These are phyloP conservation scores for Arthrobotrys conoides DNA, from an alignment of 2,329 filamentous ascomycete genomes.

Conservation along the genomic window DNA sequence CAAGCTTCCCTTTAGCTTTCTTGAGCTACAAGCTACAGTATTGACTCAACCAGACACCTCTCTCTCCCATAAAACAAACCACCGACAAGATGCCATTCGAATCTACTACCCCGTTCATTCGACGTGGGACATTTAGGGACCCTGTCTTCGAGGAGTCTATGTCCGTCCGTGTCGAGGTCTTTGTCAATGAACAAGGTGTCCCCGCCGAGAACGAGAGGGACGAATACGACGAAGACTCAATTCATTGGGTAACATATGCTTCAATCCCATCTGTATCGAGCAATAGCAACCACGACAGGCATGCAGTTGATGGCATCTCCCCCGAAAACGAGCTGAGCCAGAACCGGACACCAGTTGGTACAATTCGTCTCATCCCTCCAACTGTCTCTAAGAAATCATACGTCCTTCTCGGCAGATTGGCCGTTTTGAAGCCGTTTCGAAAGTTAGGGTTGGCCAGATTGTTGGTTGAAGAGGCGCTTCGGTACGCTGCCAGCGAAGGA, in stretches of 20 bases:
- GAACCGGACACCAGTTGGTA: slow-evolving; percentile 75
- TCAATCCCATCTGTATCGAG: slow-evolving; percentile 68
- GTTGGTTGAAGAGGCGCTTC: slow-evolving; percentile 77
- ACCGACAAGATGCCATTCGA: slow-evolving; percentile 50
- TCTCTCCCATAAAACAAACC: slow-evolving; percentile 22
- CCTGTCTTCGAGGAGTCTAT: slow-evolving; percentile 76
- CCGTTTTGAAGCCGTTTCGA: slow-evolving; percentile 77
- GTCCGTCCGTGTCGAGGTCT: slow-evolving; percentile 75
- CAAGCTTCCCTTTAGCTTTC: slow-evolving; percentile 9
- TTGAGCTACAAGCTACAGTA: not conserved
- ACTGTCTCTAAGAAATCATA: slow-evolving; percentile 72
- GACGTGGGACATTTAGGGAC: slow-evolving; percentile 33
- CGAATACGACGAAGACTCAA: slow-evolving; percentile 81
- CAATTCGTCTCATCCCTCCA: slow-evolving; percentile 84
- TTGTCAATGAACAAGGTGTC: slow-evolving; percentile 74
- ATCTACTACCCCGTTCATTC: slow-evolving; percentile 55
- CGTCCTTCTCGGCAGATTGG: slow-evolving; percentile 84
- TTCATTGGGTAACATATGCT: slow-evolving; percentile 90
- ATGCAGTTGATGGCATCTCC: slow-evolving; percentile 69
- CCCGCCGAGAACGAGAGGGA: slow-evolving; percentile 81
- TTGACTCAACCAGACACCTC: not conserved
- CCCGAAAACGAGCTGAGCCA: slow-evolving; percentile 61
- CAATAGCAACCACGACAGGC: slow-evolving; percentile 67
- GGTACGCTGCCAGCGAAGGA: slow-evolving; percentile 77
- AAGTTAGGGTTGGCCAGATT: slow-evolving; percentile 76